Conservation (phyloP, 2,329 filamentous ascomycete genomes). For the Colletotrichum neosansevieriae region DNA sequence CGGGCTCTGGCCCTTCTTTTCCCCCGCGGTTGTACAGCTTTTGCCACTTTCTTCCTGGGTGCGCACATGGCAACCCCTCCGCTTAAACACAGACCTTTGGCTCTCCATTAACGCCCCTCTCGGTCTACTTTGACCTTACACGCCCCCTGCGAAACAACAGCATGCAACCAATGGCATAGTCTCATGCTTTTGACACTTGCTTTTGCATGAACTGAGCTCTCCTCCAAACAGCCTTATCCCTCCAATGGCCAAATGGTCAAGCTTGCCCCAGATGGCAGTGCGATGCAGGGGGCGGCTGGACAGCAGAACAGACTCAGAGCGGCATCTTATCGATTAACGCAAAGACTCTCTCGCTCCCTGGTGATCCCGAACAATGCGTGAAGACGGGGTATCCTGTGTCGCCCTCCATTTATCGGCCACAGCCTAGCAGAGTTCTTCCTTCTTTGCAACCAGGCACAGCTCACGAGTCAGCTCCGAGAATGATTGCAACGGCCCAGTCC, state of each 20-base stretch:
- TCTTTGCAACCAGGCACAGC: slow-evolving; percentile 23
- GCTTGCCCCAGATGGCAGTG: slow-evolving; percentile 26
- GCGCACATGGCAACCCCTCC: slow-evolving; percentile 37
- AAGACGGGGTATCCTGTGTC: slow-evolving; percentile 33
- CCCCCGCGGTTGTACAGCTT: slow-evolving; percentile 30
- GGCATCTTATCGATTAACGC: slow-evolving; percentile 40
- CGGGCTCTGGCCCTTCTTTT: neutral
- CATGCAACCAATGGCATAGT: slow-evolving; percentile 28
- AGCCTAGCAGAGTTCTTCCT: slow-evolving; percentile 25
- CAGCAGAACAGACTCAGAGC: slow-evolving; percentile 5
- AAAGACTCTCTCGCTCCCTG: slow-evolving; percentile 26
- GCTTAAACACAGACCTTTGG: slow-evolving; percentile 32
- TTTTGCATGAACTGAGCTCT: slow-evolving; percentile 35
- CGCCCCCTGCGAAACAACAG: slow-evolving; percentile 36
- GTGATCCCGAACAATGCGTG: slow-evolving; percentile 32
- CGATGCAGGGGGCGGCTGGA: slow-evolving; percentile 12
- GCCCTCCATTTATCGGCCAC: slow-evolving; percentile 34
- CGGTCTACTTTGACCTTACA: slow-evolving; percentile 24
- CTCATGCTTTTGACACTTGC: slow-evolving; percentile 29
- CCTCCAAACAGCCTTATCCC: slow-evolving; percentile 28
- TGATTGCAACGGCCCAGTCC: slow-evolving; percentile 26
- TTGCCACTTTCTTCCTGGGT: slow-evolving; percentile 36
- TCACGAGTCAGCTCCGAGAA: slow-evolving; percentile 16
- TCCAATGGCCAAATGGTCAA: slow-evolving; percentile 19
- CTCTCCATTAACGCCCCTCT: slow-evolving; percentile 28